Conservation (phyloP, 2,329 filamentous ascomycete genomes). For the Cytospora leucostoma region DNA sequence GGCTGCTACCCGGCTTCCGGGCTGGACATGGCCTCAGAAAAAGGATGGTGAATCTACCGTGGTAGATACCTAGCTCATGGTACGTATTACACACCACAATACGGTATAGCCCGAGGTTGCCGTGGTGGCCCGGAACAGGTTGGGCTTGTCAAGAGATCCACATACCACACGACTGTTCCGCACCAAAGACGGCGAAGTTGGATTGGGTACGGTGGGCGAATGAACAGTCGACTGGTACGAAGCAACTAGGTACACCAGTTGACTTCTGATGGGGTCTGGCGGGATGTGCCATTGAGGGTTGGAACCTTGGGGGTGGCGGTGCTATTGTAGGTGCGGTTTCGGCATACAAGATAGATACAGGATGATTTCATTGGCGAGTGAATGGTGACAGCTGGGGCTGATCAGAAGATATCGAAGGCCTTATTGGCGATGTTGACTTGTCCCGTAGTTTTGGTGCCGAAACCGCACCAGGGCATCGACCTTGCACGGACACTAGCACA, state of each 20-base stretch:
- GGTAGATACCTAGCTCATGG: neutral
- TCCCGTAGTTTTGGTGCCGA: neutral
- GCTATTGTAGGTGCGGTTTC: neutral
- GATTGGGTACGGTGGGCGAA: slow-evolving; percentile 1
- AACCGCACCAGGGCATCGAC: neutral
- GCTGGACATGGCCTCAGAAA: slow-evolving; percentile 1
- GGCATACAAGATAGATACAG: neutral
- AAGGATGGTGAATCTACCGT: neutral
- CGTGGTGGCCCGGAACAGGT: neutral
- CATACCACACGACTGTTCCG: slow-evolving; percentile 19
- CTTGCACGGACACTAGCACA: neutral
- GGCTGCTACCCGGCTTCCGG: slow-evolving; percentile 18
- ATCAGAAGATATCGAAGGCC: neutral
- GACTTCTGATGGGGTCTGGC: neutral
- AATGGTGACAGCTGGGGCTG: neutral
- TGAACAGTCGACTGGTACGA: no score
- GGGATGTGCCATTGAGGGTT: neutral
- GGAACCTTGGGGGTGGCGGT: neutral
- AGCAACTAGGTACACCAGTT: no score
- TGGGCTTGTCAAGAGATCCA: slow-evolving; percentile 14
- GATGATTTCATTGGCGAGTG: neutral
- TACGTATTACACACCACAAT: neutral
- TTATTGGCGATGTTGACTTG: neutral
- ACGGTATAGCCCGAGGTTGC: neutral
- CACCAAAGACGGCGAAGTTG: slow-evolving; percentile 10